phyloP scores from a whole-genome alignment of 495 filamentous ascomycete species.

The Penicillium angulare region DNA sequence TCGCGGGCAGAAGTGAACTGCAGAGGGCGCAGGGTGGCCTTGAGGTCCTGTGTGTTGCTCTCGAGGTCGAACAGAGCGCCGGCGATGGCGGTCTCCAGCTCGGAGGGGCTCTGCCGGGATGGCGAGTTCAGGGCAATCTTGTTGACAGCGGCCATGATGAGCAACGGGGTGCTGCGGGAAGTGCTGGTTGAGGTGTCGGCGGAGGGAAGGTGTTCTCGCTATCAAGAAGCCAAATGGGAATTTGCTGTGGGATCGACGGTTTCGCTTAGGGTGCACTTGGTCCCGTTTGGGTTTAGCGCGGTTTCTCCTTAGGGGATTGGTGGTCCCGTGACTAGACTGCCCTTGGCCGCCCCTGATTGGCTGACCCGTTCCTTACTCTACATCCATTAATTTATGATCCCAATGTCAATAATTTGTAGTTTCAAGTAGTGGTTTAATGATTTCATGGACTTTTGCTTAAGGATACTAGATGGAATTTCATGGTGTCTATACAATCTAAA shows the following conservation, averaged over 20 bases:
- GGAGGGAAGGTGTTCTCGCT: conserved; percentile 36
- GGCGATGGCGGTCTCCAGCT: conserved; percentile 92
- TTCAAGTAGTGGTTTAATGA: too few species aligned
- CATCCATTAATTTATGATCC: not conserved
- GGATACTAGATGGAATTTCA: too few species aligned
- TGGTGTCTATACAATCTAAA: not conserved
- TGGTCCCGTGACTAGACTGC: conserved; percentile 36
- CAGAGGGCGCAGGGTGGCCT: conserved; percentile 85
- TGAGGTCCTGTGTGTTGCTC: conserved; percentile 96
- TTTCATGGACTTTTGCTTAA: conserved; percentile 1
- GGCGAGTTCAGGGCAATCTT: conserved; percentile 98
- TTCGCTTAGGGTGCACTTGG: conserved; percentile 45
- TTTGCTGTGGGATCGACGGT: conserved; percentile 42
- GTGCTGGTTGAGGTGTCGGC: conserved; percentile 37
- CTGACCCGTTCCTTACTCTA: not conserved
- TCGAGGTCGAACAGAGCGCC: conserved; percentile 96
- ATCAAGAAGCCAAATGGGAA: conserved; percentile 32
- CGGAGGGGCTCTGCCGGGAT: conserved; percentile 87
- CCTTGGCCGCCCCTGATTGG: conserved; percentile 26
- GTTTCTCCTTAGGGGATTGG: conserved; percentile 27
- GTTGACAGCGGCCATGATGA: conserved; percentile 72
- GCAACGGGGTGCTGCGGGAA: conserved; percentile 41
- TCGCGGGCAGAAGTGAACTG: conserved; percentile 97
- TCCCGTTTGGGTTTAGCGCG: conserved; percentile 24
- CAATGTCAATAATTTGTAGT: too few species aligned